Base-by-base conservation (phyloP, 371 early-diverging fungal genomes). In the Lichtheimia hyalospora region DNA sequence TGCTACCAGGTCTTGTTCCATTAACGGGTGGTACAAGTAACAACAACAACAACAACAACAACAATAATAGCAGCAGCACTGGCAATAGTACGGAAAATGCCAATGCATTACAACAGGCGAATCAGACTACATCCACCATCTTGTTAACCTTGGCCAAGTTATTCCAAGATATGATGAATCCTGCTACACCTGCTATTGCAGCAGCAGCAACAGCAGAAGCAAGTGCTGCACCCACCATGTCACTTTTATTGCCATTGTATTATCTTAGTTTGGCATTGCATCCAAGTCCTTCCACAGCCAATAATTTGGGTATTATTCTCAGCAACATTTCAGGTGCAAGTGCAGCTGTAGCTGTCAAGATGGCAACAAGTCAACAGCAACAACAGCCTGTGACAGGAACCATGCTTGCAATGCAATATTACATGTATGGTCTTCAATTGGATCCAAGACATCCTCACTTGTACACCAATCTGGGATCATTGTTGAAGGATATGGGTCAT, bases 381-480 rank as follows among this genome's bases (percentile, higher is more conserved):
- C 73, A 58, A 60, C 64, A 24, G 27, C 79, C 79, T 0, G 54
- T 78, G n/a, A 85, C 84, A 44, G 92, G 92, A 5, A 84, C 89
- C 13, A 84, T 84, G 57, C 63, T 91, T 25, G 92, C 92, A 0
- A 75, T 89, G 66, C 86, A 88, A 64, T 96, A 92, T 73, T 96
- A 96, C 71, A 88, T 91, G 70, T 89, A 91, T 57, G 96, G 96
- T 3, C 79, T 96, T 52, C 80, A 81, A 39, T 75, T 94, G 8
- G 95, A 96, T 56, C 80, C 85, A n/a, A 77, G 82, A 27, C 95
- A 96, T 59, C 92, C 93, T 27, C 95, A 96, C 62, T 71, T 94
- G 46, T 93, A 92, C 71, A 94, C 94, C 24, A 94, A 95, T 63
- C 75, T 96, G 18, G 96, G 95, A 0, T 92, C 92, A 4, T 74